Percentiles rank a stretch among this genome's conserved stretches.
These are phyloP conservation scores for Spirogloea muscicola DNA, from an alignment of 139 green algal species.

Conservation along the genomic window DNA sequence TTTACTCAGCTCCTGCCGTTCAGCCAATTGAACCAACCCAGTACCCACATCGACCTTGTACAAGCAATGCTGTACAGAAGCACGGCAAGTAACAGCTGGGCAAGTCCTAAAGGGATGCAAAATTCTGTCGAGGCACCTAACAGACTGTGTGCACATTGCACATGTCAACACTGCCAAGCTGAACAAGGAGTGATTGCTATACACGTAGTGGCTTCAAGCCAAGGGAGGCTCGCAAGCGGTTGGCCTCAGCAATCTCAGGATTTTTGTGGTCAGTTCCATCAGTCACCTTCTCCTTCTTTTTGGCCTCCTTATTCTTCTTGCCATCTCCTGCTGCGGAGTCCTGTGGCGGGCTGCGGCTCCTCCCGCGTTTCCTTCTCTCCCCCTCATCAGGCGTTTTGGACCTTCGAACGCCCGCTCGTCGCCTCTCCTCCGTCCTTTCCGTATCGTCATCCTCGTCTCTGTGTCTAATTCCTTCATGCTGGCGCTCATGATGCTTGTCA, in stretches of 20 bases:
- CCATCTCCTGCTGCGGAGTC: background rate
- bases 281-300: conserved; percentile 29
- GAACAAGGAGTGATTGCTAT: background rate
- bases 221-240: conserved; percentile 65
- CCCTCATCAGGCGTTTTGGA: background rate
- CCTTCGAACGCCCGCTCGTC: background rate
- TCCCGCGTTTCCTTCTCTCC: conserved; percentile 6
- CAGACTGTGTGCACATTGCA: too few relatives aligned
- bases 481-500: background rate
- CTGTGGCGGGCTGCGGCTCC: background rate
- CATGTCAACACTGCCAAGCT: background rate
- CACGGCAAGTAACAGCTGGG: too few relatives aligned
- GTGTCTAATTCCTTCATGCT: background rate
- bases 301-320: conserved; percentile 38
- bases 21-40: too few relatives aligned
- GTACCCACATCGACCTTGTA: too few relatives aligned
- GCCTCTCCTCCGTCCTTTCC: background rate
- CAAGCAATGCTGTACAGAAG: too few relatives aligned
- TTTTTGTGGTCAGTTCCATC: conserved; percentile 39
- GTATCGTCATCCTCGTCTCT: conserved; percentile 8
- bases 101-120: too few relatives aligned
- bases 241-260: conserved; percentile 61
- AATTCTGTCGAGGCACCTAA: too few relatives aligned
- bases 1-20: too few relatives aligned
- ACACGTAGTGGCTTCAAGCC: conserved; percentile 62